Conservation (phyloP, 441 rosid species). For the Pelargonium citronellum region DNA sequence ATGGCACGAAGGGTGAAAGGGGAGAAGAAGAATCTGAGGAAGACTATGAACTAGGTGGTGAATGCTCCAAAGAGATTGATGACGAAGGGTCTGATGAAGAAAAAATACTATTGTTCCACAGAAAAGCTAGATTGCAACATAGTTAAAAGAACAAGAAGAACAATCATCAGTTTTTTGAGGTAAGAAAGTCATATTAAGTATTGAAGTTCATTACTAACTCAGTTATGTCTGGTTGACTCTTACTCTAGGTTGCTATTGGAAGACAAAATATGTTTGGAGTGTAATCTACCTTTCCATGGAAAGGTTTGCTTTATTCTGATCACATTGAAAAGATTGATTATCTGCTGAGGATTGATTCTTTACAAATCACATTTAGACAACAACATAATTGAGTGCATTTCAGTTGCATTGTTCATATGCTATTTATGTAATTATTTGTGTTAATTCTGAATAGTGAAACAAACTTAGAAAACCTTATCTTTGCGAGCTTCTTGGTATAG, state of each 20-base stretch:
- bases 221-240: neutral
- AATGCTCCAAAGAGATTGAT: slow-evolving; percentile 23
- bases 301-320: no score
- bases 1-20: slow-evolving; percentile 30
- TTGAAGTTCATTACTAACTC: neutral
- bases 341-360: no score
- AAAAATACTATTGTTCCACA: slow-evolving; percentile 19
- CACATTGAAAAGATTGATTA: neutral
- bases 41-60: slow-evolving; percentile 39
- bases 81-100: slow-evolving; percentile 38
- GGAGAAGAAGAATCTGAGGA: slow-evolving; percentile 36
- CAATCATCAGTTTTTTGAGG: slow-evolving; percentile 7
- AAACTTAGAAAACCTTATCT: neutral
- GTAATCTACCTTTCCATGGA: no score
- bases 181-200: neutral
- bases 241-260: no score
- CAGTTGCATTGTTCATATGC: neutral
- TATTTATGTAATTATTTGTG: no score
- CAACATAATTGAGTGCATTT: neutral
- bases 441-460: neutral
- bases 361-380: neutral
- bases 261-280: no score
- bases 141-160: neutral
- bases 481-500: neutral
- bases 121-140: neutral